Percentiles rank a stretch among this genome's conserved stretches.
These are phyloP conservation scores for Xylariaceae sp. DNA, from an alignment of 2,329 filamentous ascomycete species.

Conservation along the genomic window DNA sequence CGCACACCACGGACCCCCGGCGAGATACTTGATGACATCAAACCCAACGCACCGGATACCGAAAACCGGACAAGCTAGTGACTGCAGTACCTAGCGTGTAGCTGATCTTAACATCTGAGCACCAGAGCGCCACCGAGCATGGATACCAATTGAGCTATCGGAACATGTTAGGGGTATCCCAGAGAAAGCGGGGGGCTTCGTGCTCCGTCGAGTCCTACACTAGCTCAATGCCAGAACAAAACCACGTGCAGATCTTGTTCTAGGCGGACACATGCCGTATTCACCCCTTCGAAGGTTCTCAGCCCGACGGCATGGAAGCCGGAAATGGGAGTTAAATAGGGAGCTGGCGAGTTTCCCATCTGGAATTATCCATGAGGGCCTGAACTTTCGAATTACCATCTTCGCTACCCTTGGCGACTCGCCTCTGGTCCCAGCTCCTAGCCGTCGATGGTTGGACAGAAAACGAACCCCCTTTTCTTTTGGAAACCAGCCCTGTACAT, in stretches of 20 bases:
- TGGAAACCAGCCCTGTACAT: slow-evolving; percentile 17
- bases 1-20: neutral
- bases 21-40: neutral
- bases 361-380: neutral
- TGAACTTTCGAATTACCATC: slow-evolving; percentile 1
- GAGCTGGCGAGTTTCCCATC: slow-evolving; percentile 5
- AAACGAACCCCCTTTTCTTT: slow-evolving; percentile 7
- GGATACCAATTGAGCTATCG: neutral
- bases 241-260: neutral
- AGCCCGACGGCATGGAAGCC: neutral
- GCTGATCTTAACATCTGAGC: neutral
- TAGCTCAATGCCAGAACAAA: neutral
- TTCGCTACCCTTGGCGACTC: neutral
- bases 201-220: neutral
- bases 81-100: neutral
- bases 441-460: neutral
- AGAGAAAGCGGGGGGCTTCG: neutral
- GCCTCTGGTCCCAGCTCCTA: neutral
- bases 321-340: slow-evolving; percentile 2
- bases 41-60: slow-evolving; percentile 11
- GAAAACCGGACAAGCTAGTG: slow-evolving; percentile 2
- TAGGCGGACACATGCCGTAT: neutral
- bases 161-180: neutral
- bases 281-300: neutral
- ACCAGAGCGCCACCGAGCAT: neutral